Conservation (phyloP, 495 filamentous ascomycete species). For the Saxispiralis lemnorum region DNA sequence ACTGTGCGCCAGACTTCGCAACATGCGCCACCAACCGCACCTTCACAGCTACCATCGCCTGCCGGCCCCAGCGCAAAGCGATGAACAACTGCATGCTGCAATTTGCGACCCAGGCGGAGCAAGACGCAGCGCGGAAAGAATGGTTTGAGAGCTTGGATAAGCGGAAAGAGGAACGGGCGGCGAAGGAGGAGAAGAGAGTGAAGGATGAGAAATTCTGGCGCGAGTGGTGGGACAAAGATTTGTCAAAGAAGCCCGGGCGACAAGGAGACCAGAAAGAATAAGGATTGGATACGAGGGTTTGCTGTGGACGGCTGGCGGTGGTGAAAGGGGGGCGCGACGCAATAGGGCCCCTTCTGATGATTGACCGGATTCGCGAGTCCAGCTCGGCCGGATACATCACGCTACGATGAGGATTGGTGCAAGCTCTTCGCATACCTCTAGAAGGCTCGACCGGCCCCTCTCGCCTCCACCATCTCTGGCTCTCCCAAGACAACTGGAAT, state of each 20-base stretch:
- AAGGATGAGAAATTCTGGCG: conserved; percentile 28
- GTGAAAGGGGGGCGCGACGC: too few relatives aligned
- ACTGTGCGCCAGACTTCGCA: conserved; percentile 85
- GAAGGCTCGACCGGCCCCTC: conserved; percentile 4
- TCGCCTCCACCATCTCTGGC: conserved; percentile 14
- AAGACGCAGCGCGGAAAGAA: conserved; percentile 78
- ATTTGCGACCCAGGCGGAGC: conserved; percentile 66
- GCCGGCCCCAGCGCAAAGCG: conserved; percentile 52
- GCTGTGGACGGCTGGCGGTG: background rate
- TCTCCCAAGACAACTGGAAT: background rate
- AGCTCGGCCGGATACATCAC: background rate
- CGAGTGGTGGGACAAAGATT: conserved; percentile 37
- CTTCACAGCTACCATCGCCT: conserved; percentile 67
- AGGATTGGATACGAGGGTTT: background rate
- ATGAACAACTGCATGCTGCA: conserved; percentile 91
- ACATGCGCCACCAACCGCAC: conserved; percentile 75
- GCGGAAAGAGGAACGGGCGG: conserved; percentile 43
- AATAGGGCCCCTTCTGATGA: too few relatives aligned
- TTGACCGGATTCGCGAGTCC: too few relatives aligned
- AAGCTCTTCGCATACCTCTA: background rate
- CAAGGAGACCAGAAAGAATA: conserved; percentile 31
- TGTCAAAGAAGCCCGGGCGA: conserved; percentile 25
- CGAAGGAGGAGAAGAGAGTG: conserved; percentile 35
- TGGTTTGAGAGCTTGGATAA: conserved; percentile 68
- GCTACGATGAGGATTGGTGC: background rate